Evolutionary conservation across 1,139 yeast species (phyloP).

Genomic region (Scheffersomyces lignicola): DNA sequence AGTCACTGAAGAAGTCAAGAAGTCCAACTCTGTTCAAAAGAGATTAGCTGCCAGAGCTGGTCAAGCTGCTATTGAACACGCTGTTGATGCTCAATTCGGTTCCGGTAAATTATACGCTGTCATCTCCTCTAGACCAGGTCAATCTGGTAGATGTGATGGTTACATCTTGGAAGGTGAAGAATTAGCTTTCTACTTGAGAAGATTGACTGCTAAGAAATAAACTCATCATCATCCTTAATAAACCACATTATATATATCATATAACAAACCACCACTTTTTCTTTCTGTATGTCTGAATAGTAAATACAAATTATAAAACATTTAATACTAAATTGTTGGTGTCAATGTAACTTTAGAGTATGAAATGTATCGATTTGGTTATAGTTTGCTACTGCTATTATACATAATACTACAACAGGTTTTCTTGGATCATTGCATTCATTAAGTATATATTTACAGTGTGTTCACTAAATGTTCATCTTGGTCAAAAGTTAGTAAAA

Average conservation of each 20-base stretch:
- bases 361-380: too few species aligned
- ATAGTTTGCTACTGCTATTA: too few species aligned
- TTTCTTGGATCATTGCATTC: background rate
- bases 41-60: constrained; percentile 91
- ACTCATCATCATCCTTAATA: constrained; percentile 12
- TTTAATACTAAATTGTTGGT: too few species aligned
- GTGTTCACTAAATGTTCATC: background rate
- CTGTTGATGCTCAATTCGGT: constrained; percentile 94
- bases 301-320: constrained; percentile 1
- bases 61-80: constrained; percentile 79
- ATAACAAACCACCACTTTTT: constrained; percentile 1
- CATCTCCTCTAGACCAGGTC: constrained; percentile 99
- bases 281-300: constrained; percentile 4
- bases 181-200: constrained; percentile 99
- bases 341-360: too few species aligned
- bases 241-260: constrained; percentile 2
- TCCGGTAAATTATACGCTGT: constrained; percentile 99
- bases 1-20: constrained; percentile 57
- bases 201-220: constrained; percentile 99
- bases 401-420: too few species aligned
- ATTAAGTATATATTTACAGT: background rate
- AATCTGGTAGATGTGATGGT: constrained; percentile 99
- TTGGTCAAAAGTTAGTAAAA: constrained; percentile 1
- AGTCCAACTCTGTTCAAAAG: constrained; percentile 83
- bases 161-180: constrained; percentile 99